phyloP scores from a whole-genome alignment of 1,139 yeast species.

The Geotrichum fermentans region DNA sequence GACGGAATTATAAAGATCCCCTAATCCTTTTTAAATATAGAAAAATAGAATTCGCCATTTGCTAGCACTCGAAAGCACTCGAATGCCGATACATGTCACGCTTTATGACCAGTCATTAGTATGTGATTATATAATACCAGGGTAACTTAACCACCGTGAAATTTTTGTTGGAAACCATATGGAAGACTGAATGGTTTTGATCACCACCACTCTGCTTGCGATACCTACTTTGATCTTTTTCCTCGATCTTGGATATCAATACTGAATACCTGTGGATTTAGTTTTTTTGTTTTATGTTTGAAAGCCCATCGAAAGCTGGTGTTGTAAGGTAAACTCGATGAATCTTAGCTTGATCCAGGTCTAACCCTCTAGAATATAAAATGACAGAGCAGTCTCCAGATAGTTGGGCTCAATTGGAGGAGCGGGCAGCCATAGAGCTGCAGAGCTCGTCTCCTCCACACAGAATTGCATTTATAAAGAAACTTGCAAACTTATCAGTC shows the following conservation, averaged over 20 bases:
- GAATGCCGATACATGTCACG: too few species aligned
- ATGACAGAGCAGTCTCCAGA: constrained; percentile 20
- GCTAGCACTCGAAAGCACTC: too few species aligned
- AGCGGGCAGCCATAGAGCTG: constrained; percentile 12
- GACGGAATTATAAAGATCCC: too few species aligned
- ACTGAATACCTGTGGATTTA: not conserved
- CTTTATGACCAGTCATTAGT: too few species aligned
- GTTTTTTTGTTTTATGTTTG: not conserved
- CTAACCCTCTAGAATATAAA: constrained; percentile 1
- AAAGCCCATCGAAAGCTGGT: not conserved
- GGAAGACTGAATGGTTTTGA: not conserved
- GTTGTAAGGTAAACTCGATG: not conserved
- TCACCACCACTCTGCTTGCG: constrained; percentile 9
- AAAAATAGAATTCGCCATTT: too few species aligned
- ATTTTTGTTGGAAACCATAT: constrained; percentile 7
- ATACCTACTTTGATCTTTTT: too few species aligned
- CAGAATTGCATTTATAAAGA: constrained; percentile 15
- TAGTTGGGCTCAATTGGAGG: constrained; percentile 19
- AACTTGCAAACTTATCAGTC: not conserved
- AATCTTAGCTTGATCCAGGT: not conserved
- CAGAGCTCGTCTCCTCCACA: constrained; percentile 15
- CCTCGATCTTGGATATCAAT: too few species aligned
- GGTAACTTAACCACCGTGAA: constrained; percentile 11
- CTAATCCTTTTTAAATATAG: too few species aligned
- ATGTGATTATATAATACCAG: not conserved